Evolutionary conservation across 805 yeast species (phyloP).

Genomic region (Wickerhamomyces subpelliculosus): DNA sequence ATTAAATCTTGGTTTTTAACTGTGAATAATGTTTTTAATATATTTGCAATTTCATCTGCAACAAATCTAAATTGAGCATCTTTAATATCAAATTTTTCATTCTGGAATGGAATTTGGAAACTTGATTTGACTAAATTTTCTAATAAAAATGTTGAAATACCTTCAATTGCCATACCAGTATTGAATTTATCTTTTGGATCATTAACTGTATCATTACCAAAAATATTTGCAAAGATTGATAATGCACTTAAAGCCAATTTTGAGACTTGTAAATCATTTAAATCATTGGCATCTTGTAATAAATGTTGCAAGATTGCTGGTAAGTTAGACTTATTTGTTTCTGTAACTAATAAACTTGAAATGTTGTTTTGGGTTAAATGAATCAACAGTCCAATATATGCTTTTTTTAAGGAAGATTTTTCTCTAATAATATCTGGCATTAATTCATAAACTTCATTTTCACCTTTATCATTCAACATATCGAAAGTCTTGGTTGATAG

Average conservation of each 20-base stretch:
- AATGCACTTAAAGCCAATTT: slow-evolving; percentile 67
- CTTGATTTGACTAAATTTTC: slow-evolving; percentile 59
- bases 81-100: slow-evolving; percentile 53
- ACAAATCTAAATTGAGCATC: slow-evolving; percentile 77
- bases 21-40: slow-evolving; percentile 57
- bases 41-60: slow-evolving; percentile 65
- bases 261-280: slow-evolving; percentile 56
- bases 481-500: slow-evolving; percentile 56
- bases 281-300: slow-evolving; percentile 56
- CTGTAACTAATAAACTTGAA: slow-evolving; percentile 68
- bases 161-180: slow-evolving; percentile 46
- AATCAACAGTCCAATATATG: slow-evolving; percentile 63
- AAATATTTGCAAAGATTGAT: slow-evolving; percentile 49
- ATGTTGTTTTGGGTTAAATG: slow-evolving; percentile 70
- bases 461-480: slow-evolving; percentile 37
- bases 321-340: slow-evolving; percentile 53
- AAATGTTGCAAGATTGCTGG: slow-evolving; percentile 56
- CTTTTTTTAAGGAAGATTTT: slow-evolving; percentile 56
- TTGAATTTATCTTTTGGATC: slow-evolving; percentile 53
- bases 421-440: slow-evolving; percentile 62
- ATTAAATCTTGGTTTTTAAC: slow-evolving; percentile 41
- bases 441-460: slow-evolving; percentile 27
- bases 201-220: slow-evolving; percentile 64
- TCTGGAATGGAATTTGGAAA: slow-evolving; percentile 76
- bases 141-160: slow-evolving; percentile 64